A percentile compares a stretch with the other conserved stretches of the same genome.
Conservation (phyloP, 2,329 filamentous ascomycete species). For the Raffaelea ambrosiae region DNA sequence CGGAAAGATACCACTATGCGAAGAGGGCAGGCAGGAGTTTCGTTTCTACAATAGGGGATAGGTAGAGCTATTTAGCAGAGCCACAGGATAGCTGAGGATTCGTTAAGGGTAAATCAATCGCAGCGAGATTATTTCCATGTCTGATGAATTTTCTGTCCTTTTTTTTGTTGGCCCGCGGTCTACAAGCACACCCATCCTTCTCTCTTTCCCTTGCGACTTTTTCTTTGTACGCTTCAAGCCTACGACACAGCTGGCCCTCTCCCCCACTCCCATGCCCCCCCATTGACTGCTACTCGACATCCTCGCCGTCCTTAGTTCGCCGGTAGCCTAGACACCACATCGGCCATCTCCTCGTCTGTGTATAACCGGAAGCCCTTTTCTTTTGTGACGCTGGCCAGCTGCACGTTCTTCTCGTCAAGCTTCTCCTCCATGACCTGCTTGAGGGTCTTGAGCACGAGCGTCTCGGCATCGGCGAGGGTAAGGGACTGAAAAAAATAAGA, state of each 20-base stretch:
- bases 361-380: constrained; percentile 99
- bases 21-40: too few species aligned
- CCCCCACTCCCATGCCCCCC: neutral
- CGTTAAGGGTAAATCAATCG: too few species aligned
- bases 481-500: too few species aligned
- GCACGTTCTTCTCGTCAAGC: constrained; percentile 96
- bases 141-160: neutral
- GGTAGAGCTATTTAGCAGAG: too few species aligned
- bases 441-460: constrained; percentile 89
- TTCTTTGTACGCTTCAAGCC: too few species aligned
- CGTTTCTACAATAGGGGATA: too few species aligned
- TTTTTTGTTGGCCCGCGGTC: neutral
- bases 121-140: too few species aligned
- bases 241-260: too few species aligned
- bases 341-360: constrained; percentile 92
- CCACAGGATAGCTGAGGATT: too few species aligned
- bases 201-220: too few species aligned
- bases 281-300: neutral
- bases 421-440: constrained; percentile 99
- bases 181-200: too few species aligned
- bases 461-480: constrained; percentile 87
- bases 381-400: constrained; percentile 94
- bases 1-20: too few species aligned
- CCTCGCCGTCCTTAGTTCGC: constrained; percentile 41
- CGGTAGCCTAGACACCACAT: constrained; percentile 76